Conservation (phyloP, 495 filamentous ascomycete genomes). For the Daldinia loculata region DNA sequence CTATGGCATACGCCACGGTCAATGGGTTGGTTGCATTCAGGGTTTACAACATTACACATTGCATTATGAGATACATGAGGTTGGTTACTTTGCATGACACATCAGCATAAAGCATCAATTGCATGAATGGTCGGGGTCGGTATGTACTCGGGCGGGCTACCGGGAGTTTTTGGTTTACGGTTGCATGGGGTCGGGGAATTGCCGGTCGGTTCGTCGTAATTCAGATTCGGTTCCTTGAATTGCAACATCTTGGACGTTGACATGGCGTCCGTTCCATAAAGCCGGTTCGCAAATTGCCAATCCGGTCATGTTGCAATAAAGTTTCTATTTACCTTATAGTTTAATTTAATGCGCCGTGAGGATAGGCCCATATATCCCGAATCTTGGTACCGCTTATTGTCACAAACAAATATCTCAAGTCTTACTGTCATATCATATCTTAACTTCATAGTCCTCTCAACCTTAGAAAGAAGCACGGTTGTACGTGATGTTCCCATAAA, state of each 20-base stretch:
- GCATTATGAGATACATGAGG: constrained; percentile 30
- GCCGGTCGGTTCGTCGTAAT: constrained; percentile 4
- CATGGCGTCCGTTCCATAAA: constrained; percentile 4
- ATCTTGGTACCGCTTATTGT: neutral
- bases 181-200: constrained; percentile 19
- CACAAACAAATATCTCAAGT: neutral
- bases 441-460: neutral
- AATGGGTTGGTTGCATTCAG: constrained; percentile 31
- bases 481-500: neutral
- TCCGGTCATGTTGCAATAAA: neutral
- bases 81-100: constrained; percentile 41
- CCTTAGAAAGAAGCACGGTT: neutral
- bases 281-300: constrained; percentile 11
- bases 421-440: neutral
- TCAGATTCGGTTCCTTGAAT: constrained; percentile 7
- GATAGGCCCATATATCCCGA: neutral
- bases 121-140: constrained; percentile 18
- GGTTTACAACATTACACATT: constrained; percentile 30
- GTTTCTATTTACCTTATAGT: neutral
- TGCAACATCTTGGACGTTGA: neutral
- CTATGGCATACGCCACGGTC: constrained; percentile 8
- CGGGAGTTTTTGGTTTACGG: constrained; percentile 19
- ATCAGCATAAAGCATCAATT: constrained; percentile 34
- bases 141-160: constrained; percentile 12
- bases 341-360: neutral